Evolutionary conservation across 2,329 filamentous ascomycete genomes (phyloP), one percentile per base, ranked within the genome.

Genomic region (Chrysoporthe austroafricana): DNA sequence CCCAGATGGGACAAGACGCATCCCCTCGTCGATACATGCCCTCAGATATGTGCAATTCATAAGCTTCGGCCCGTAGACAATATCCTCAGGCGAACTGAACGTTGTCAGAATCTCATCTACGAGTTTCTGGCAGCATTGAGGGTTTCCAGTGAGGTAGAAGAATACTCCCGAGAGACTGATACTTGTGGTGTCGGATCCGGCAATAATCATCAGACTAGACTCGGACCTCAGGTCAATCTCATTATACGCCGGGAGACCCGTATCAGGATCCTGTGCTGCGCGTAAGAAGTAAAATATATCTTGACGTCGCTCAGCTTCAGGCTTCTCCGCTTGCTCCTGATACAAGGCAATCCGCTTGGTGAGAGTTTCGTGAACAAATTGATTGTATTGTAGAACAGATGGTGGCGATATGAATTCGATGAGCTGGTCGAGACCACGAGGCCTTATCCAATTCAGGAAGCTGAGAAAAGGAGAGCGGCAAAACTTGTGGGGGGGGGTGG

Each of bases 1-100:
- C 0, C 66, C 66, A 0, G 71, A 18, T 0, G 73, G 73, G 5
- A 64, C 42, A 2, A 76, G 58, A 0, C 74, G 73, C 72, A 76
- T 72, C 1, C 64, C 72, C 36, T 76, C 74, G n/a, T 76, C 71
- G 4, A 76, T 65, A 36, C 71, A 75, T 1, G 74, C 73, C 4
- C 56, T 54, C 2, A 75, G 63, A 52, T 75, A 76, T 11, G 39
- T 62, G 54, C 71, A 73, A 21, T 9, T n/a, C 16, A 50, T 3
- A 3, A 74, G 73, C 48, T 71, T 72, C 1, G 71, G 70, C 0
- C 73, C 71, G 58, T 70, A 63, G 0, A 72, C 62, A 8, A 75
- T 71, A 4, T 74, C 71, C 1, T 73, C 69, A 5, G 59, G 56
- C 2, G 66, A 57, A 4, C 50, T 9, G 26, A 74, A 73, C 0